Conservation (phyloP, 192 early-diverging fungal genomes). For the Podila minutissima region DNA sequence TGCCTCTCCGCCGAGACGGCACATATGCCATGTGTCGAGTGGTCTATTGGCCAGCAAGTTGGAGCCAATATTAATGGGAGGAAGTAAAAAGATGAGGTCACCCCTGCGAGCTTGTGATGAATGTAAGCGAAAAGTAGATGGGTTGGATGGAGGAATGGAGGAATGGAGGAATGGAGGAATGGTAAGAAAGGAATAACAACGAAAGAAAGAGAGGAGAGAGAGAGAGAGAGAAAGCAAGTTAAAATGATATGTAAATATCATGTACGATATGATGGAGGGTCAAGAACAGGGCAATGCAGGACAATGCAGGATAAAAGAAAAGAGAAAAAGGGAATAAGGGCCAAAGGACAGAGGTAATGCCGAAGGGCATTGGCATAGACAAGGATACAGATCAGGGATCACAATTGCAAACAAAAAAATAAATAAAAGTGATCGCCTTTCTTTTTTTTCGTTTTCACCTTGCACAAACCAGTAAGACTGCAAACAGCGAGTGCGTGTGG, state of each 20-base stretch:
- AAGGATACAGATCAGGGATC: no score
- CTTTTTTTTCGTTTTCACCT: no score
- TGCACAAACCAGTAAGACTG: no score
- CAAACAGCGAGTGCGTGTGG: no score
- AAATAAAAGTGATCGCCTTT: no score
- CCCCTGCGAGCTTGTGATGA: neutral
- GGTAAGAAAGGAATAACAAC: neutral
- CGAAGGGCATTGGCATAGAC: no score
- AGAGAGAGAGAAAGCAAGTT: neutral
- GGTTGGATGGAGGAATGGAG: neutral
- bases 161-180: neutral
- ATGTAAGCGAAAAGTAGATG: neutral
- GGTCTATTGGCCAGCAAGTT: no score
- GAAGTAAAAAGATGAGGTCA: no score
- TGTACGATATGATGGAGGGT: no score
- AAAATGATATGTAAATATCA: neutral
- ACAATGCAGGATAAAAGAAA: neutral
- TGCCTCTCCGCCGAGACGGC: neutral
- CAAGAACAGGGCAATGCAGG: neutral
- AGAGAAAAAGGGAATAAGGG: neutral
- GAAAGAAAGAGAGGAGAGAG: neutral
- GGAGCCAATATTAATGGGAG: no score
- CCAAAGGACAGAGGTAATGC: neutral
- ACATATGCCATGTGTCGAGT: neutral
- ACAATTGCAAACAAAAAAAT: no score